A percentile compares a stretch with the other conserved stretches of the same genome.
Conservation (phyloP, 306 rosid species). For the Calophaca sinica region DNA sequence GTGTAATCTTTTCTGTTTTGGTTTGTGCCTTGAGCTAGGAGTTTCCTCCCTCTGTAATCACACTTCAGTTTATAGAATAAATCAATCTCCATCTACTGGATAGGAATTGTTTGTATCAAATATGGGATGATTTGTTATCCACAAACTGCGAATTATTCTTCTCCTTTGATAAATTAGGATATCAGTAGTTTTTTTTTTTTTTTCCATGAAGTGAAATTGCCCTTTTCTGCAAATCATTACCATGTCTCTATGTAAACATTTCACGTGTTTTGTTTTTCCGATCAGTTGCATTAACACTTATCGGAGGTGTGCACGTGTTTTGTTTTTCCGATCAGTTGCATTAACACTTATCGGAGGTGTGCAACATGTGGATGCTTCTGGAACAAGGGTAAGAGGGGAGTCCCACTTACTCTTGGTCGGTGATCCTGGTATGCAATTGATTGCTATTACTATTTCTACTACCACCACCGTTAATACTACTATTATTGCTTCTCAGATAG, state of each 20-base stretch:
- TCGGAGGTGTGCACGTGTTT: slow-evolving; percentile 85
- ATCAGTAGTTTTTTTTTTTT: background rate
- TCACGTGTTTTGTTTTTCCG: slow-evolving; percentile 44
- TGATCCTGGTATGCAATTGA: slow-evolving; percentile 78
- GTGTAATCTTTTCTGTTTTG: slow-evolving; percentile 6
- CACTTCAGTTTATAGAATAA: slow-evolving; percentile 19
- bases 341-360: slow-evolving; percentile 96
- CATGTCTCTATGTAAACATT: slow-evolving; percentile 15
- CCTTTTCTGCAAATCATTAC: slow-evolving; percentile 21
- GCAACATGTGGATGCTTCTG: slow-evolving; percentile 90
- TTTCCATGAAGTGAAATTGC: background rate
- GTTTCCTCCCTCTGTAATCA: slow-evolving; percentile 17
- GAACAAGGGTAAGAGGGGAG: slow-evolving; percentile 96
- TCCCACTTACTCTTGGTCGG: slow-evolving; percentile 95
- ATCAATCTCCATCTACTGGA: background rate
- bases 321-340: slow-evolving; percentile 66
- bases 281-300: slow-evolving; percentile 86
- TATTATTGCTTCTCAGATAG: background rate
- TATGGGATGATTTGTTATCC: slow-evolving; percentile 1
- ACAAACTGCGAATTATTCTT: slow-evolving; percentile 17
- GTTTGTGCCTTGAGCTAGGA: background rate
- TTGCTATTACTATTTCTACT: slow-evolving; percentile 40
- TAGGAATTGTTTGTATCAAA: background rate
- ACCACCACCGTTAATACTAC: slow-evolving; percentile 6
- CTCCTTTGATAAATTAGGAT: slow-evolving; percentile 26